phyloP scores from a whole-genome alignment of 1,284 basidiomycete species.

The Ganoderma meredithae region DNA sequence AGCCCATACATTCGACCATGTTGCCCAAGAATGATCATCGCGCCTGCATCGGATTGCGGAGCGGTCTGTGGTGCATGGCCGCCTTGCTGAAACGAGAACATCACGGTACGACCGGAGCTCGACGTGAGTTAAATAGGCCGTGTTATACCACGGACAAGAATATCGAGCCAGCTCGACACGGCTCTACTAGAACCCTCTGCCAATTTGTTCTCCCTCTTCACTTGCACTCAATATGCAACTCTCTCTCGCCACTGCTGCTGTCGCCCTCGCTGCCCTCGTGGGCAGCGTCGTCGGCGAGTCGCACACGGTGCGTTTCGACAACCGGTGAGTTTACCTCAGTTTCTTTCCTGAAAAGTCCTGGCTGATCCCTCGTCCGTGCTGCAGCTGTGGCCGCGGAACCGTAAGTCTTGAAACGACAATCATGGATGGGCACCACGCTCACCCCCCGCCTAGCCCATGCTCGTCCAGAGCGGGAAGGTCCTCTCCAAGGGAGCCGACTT shows the following conservation, averaged over 20 bases:
- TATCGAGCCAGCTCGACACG: background rate
- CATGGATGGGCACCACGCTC: conserved; percentile 9
- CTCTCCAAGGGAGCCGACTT: conserved; percentile 46
- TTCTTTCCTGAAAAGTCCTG: conserved; percentile 10
- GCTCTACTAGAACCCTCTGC: too few relatives aligned
- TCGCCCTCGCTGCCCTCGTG: conserved; percentile 37
- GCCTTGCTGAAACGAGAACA: too few relatives aligned
- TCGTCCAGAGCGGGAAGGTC: conserved; percentile 42
- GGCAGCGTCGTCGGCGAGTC: conserved; percentile 42
- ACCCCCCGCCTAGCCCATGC: conserved; percentile 38
- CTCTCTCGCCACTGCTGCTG: conserved; percentile 39
- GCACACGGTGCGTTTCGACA: conserved; percentile 47
- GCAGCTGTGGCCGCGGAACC: conserved; percentile 4
- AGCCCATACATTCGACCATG: background rate
- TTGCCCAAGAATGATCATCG: background rate
- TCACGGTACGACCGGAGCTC: background rate
- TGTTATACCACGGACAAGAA: too few relatives aligned
- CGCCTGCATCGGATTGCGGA: background rate
- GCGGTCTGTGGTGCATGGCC: background rate
- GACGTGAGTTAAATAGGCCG: background rate
- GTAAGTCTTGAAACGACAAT: background rate
- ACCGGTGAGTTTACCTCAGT: conserved; percentile 41
- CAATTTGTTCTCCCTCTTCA: background rate
- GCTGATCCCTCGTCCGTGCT: background rate
- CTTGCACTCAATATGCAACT: conserved; percentile 42